Base-by-base conservation (phyloP, 192 early-diverging fungal genomes). In the Backusella mclennaniae region DNA sequence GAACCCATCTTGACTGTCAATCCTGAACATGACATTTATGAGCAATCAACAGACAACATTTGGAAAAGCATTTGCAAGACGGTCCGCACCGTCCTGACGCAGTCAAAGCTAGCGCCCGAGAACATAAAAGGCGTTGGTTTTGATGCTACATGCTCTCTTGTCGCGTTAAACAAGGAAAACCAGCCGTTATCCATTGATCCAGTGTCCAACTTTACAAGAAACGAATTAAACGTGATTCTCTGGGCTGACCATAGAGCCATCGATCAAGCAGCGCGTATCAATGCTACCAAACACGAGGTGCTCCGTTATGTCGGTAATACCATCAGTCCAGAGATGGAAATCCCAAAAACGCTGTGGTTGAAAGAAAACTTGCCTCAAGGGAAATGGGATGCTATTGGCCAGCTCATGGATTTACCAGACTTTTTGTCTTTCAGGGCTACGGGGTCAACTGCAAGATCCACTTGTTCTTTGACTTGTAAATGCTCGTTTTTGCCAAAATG, bases 101-200 rank as follows among this genome's bases (percentile, higher is more conserved):
- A 49, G 12, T 63, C 88, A 0, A 70, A 73, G 0, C 39, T 90
- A 6, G 69, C 76, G 19, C 52, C 82, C 3, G 33, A 56, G 0
- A 59, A 59, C 15, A 84, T 93, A 70, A 86, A 85, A 56, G 91
- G 93, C 6, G 82, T 95, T 29, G 93, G 93, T 2, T 93, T 95
- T 59, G 93, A 95, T 73, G 93, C 92, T 0, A 95, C 93, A 1
- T 95, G 93, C 77, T 91, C 89, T 11, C 77, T 95, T 6, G 92
- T 90, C 1, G 90, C 83, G 15, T 76, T 91, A 66, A 84, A 88
- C 26, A 81, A 78, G 14, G 53, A 78, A 1, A 86, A 82, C 17
- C 56, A 78, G 7, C 89, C 92, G 8, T 79, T 89, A 1, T 80
- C 85, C 6, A 80, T 93, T 41, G 83, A 87, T 46, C 78, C 83